Conservation (phyloP, 495 filamentous ascomycete species). For the Symbiotaphrina buchneri region DNA sequence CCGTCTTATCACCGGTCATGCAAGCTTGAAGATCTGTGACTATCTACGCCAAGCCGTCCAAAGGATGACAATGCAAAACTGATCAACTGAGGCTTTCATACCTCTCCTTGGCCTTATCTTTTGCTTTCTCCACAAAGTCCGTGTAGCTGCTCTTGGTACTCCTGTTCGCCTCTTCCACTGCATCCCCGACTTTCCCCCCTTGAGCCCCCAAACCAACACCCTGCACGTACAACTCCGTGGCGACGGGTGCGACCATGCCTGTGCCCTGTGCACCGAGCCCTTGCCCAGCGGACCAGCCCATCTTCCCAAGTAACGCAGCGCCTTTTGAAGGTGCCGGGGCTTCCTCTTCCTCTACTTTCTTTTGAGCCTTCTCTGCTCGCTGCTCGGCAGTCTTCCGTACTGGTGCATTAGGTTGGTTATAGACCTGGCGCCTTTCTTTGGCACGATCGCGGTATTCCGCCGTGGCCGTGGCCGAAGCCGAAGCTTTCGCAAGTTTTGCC, state of each 20-base stretch:
- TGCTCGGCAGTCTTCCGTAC: constrained; percentile 17
- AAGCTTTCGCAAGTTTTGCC: constrained; percentile 31
- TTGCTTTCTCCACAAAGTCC: constrained; percentile 59
- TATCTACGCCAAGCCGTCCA: no score
- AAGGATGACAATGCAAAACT: no score
- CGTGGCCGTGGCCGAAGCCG: constrained; percentile 12
- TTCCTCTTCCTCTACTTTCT: constrained; percentile 5
- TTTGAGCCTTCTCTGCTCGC: constrained; percentile 7
- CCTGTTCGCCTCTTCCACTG: constrained; percentile 51
- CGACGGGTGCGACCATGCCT: constrained; percentile 54
- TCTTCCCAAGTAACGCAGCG: constrained; percentile 64
- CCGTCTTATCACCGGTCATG: no score
- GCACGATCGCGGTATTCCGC: constrained; percentile 63
- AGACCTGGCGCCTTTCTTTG: constrained; percentile 54
- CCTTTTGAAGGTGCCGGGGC: constrained; percentile 47
- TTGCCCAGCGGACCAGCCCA: constrained; percentile 68
- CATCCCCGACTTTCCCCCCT: constrained; percentile 67
- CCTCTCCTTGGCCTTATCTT: constrained; percentile 56
- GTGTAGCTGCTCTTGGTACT: constrained; percentile 45
- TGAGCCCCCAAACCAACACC: constrained; percentile 76
- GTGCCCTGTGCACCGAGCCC: constrained; percentile 64
- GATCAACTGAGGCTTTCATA: no score
- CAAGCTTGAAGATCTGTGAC: no score
- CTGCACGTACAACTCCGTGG: constrained; percentile 54
- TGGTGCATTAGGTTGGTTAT: constrained; percentile 39